Evolutionary conservation across 495 filamentous ascomycete genomes (phyloP), one percentile per base, ranked within the genome.

Genomic region (Daldinia childiae): DNA sequence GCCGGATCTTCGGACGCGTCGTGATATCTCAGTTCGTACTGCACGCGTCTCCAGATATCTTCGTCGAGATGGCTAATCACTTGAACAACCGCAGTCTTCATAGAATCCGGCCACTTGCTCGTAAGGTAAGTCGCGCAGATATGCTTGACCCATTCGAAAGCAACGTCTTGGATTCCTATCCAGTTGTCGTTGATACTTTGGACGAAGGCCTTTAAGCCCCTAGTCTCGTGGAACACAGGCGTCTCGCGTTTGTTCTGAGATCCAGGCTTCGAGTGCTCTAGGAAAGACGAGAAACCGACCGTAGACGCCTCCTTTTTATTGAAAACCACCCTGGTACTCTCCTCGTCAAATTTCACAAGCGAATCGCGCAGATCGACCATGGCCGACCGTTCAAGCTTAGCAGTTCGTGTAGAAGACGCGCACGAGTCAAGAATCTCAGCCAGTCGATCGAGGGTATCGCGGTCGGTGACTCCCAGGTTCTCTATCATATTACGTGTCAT

Each of bases 221-320:
- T 84, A 6, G 84, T 81, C 17, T 87, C 88, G 15, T 86, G 79
- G 30, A 94, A 87, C 0, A 78, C 72, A 17, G 87, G 79, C 19
- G 82, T 82, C n/a, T 83, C 78, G 1, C 78, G 74, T 6, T 81
- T 74, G 64, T 87, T 87, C 70, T 85, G 85, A 9, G 84, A 79
- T 11, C 86, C 85, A 12, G 89, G 85, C 60, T 90, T 92, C 1
- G 92, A 89, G 73, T 94, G 89, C 58, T 94, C 92, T 5, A 95
- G 84, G 66, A 97, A 95, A 4, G 92, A 89, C 14, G 90, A 87
- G 9, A 95, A 80, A 21, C 82, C 81, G 4, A 85, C 74, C 34
- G 81, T 63, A 1, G 83, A 75, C 0, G 74, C 62, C 21, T 83
- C 81, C 54, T 79, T 80, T 58, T 83, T 82, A 60, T 69, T 81